These are phyloP conservation scores for Aspergillus fructus DNA, from an alignment of 2,329 filamentous ascomycete species.

Conservation along the genomic window DNA sequence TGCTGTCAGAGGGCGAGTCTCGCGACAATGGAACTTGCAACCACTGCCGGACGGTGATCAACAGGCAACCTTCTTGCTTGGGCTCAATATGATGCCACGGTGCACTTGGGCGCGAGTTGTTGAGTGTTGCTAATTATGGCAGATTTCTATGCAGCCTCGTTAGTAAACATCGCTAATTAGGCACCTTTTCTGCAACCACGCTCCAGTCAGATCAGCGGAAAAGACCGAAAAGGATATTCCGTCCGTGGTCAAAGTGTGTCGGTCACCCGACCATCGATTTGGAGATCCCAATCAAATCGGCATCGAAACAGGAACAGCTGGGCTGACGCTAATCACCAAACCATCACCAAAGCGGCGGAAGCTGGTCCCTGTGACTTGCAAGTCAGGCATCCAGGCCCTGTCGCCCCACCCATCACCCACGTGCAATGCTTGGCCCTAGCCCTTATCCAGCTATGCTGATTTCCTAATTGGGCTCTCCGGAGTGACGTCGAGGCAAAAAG, in stretches of 20 bases:
- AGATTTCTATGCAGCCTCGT: neutral
- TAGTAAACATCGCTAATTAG: neutral
- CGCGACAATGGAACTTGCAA: neutral
- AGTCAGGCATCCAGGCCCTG: slow-evolving; percentile 18
- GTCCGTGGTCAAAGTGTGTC: slow-evolving; percentile 1
- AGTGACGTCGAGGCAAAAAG: slow-evolving; percentile 23
- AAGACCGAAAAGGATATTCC: slow-evolving; percentile 16
- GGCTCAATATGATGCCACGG: neutral
- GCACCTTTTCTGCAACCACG: neutral
- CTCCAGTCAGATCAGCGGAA: neutral
- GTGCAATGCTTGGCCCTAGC: slow-evolving; percentile 20
- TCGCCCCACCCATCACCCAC: slow-evolving; percentile 8
- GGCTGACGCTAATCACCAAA: neutral
- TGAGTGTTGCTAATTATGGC: slow-evolving; percentile 3
- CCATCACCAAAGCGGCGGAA: neutral
- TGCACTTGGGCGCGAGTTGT: neutral
- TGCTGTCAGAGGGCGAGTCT: neutral
- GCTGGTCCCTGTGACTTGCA: slow-evolving; percentile 13
- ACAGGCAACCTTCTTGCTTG: neutral
- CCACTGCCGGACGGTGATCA: neutral
- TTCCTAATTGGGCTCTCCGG: slow-evolving; percentile 20
- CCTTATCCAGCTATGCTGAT: slow-evolving; percentile 20
- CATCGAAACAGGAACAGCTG: neutral
- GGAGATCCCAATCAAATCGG: neutral
- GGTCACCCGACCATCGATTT: slow-evolving; percentile 17